phyloP scores from a whole-genome alignment of 192 early-diverging fungal species.

The Umbelopsis ramanniana region DNA sequence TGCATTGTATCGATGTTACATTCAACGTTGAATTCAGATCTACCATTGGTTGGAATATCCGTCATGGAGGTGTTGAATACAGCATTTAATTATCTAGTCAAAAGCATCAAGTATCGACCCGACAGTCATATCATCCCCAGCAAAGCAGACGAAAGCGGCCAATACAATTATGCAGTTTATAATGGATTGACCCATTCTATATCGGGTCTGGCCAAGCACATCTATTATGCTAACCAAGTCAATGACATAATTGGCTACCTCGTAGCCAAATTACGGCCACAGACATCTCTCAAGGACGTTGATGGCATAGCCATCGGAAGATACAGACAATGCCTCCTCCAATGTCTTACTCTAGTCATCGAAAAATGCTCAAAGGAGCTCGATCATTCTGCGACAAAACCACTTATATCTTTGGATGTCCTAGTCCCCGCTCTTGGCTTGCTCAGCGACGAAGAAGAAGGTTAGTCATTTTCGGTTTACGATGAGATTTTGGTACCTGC shows the following conservation, averaged over 20 bases:
- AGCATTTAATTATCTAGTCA: slow-evolving; percentile 44
- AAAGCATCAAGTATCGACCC: slow-evolving; percentile 27
- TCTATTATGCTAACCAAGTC: slow-evolving; percentile 60
- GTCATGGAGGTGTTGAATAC: slow-evolving; percentile 57
- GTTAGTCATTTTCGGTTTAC: background rate
- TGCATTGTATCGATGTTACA: slow-evolving; percentile 49
- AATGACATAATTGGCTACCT: slow-evolving; percentile 60
- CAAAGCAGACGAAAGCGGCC: background rate
- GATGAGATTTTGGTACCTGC: background rate
- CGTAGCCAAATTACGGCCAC: slow-evolving; percentile 40
- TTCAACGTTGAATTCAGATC: slow-evolving; percentile 46
- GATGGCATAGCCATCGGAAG: slow-evolving; percentile 48
- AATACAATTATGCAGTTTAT: slow-evolving; percentile 28
- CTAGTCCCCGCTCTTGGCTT: slow-evolving; percentile 30
- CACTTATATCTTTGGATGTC: slow-evolving; percentile 23
- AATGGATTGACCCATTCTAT: slow-evolving; percentile 32
- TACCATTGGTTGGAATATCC: slow-evolving; percentile 53
- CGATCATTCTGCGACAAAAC: background rate
- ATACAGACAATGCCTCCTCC: slow-evolving; percentile 46
- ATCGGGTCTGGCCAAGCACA: slow-evolving; percentile 54
- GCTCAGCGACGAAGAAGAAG: slow-evolving; percentile 16
- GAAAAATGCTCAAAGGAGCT: background rate
- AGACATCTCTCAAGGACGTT: slow-evolving; percentile 25
- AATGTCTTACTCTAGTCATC: slow-evolving; percentile 42
- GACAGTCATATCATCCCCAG: background rate